Base-by-base conservation (phyloP, 116 monocot species). In the Cymodocea nodosa region DNA sequence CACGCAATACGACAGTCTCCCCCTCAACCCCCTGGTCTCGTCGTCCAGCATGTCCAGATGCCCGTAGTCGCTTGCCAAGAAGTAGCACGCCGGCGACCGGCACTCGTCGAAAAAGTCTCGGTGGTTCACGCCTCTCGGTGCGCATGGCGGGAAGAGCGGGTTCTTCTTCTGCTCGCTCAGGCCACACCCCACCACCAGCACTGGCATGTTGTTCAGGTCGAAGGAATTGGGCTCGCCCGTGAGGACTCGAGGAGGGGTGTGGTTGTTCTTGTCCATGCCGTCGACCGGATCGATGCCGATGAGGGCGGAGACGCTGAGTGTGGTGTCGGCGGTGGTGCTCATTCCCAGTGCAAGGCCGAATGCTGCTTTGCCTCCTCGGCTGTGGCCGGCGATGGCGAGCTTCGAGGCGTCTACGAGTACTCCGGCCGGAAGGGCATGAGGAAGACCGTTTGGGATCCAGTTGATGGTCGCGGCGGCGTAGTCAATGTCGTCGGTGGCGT, bases 41-140 rank as follows among this genome's bases (percentile, higher is more conserved):
- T 94, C 94, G 78, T 94, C 90, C 40, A 94, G 73, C 82, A 90
- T 75, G 59, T 90, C 94, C 65, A 77, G 7, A 57, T 94, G 94
- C 0, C 94, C 94, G 73, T 81, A 94, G 13, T 90, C 85, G 67
- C 67, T 70, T 0, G 83, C 94, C 19, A 87, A 83, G 51, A 94
- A 68, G 73, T 90, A 77, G 17, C 75, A 84, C 0, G 68, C 59
- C 16, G 90, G 89, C 10, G 86, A 19, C 16, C 76, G 44, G 63
- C 87, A 84, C 59, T 94, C 94, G 23, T 66, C 71, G 49, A 77
- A 87, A 72, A 90, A 94, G n/a, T 87, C 75, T 4, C 70, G 60
- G 67, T 94, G 94, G 70, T 85, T 90, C 10, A 94, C 90, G 39
- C 90, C 94, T 17, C 51, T 35, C 7, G 94, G 94, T 2, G 94